Evolutionary conservation across 2,329 filamentous ascomycete species (phyloP).

Genomic region (Monilinia polystroma): DNA sequence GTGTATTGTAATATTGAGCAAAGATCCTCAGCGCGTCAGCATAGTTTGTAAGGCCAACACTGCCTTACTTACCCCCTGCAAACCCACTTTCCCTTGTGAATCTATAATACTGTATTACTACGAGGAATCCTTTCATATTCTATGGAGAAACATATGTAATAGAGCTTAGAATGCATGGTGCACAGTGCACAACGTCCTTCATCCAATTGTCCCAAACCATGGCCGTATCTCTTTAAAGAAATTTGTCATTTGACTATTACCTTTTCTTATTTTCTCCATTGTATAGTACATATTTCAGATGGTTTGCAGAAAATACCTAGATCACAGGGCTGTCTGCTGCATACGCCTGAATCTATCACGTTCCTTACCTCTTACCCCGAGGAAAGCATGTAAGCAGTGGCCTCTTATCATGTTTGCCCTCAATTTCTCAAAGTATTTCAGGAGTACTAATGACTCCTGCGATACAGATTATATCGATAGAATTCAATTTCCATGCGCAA

Average conservation of each 20-base stretch:
- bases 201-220: constrained; percentile 15
- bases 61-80: constrained; percentile 12
- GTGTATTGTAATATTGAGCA: constrained; percentile 16
- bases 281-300: constrained; percentile 21
- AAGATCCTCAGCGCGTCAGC: constrained; percentile 22
- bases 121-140: constrained; percentile 17
- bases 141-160: constrained; percentile 22
- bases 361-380: constrained; percentile 4
- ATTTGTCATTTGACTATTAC: constrained; percentile 22
- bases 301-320: constrained; percentile 20
- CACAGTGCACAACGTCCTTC: constrained; percentile 27
- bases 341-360: constrained; percentile 24
- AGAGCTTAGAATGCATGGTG: constrained; percentile 28
- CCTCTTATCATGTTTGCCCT: constrained; percentile 17
- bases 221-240: constrained; percentile 10
- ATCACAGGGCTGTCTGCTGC: constrained; percentile 24
- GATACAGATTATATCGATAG: constrained; percentile 5
- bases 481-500: neutral
- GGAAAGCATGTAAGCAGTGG: constrained; percentile 33
- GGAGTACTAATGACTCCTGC: constrained; percentile 5
- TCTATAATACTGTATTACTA: constrained; percentile 3
- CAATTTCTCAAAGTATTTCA: neutral
- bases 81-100: constrained; percentile 17
- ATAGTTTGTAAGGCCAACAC: constrained; percentile 20
- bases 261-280: constrained; percentile 15